Base-by-base conservation (phyloP, 108 stramenopile species). In the Nitzschia sp. region DNA sequence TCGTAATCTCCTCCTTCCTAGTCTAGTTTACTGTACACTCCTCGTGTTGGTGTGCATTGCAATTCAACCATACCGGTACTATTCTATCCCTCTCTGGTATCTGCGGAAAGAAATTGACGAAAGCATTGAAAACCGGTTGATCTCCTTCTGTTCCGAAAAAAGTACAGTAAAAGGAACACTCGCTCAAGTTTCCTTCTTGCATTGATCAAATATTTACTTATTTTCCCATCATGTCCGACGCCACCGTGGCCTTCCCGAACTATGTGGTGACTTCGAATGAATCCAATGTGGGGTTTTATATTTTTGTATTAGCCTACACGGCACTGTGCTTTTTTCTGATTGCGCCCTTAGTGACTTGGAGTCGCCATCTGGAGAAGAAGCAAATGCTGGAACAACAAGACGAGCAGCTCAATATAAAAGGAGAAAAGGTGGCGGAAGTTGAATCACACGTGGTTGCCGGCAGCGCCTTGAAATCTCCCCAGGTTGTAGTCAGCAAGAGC, bases 261-360 rank as follows among this genome's bases (percentile, higher is more conserved):
- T 80, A 80, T 61, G 17, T 45, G 4, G 60, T 62, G 2, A 22
- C 29, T 6, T 41, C 78, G 3, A 50, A 70, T 23, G 28, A 63
- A 45, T 63, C 78, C 2, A 68, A 66, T 0, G 34, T 45, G 1
- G 46, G 64, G 0, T 74, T 74, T 38, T 74, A 74, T 44, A 44
- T 45, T 23, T 74, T 80, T 52, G 73, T 80, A 1, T 28, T 69
- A 31, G 63, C 36, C 1, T 80, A 74, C 29, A 63, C 73, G 1
- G 22, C 41, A 0, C 25, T 80, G 8, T 38, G 67, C 1, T 80
- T 73, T 53, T 45, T 74, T 1, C 23, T 69, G 11, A 69, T 80
- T 45, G 66, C 55, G 0, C 78, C 78, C 1, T 48, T 79, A 30
- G 72, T 79, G 5, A 5, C 28, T 45, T 79, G 72, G 72, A 61